Evolutionary conservation across 2,329 filamentous ascomycete genomes (phyloP).

Genomic region (Monilinia laxa): DNA sequence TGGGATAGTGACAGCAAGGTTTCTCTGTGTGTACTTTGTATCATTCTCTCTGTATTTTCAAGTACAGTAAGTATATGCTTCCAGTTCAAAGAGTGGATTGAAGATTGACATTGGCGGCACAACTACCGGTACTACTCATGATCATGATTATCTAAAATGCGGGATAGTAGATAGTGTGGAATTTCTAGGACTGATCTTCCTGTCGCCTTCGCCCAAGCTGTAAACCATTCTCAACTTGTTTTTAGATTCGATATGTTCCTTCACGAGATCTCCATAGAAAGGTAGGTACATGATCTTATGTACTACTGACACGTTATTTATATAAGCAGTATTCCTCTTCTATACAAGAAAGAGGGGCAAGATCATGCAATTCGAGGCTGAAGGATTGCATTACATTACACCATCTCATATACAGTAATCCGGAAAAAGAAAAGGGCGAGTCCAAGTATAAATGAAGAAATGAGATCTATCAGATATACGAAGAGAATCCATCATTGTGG

Average conservation of each 20-base stretch:
- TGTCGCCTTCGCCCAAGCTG: not conserved
- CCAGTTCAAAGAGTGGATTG: no score
- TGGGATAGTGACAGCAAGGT: not conserved
- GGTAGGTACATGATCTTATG: not conserved
- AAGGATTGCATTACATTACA: conserved; percentile 17
- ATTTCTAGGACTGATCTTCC: conserved; percentile 5
- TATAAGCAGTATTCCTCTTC: conserved; percentile 7
- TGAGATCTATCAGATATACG: conserved; percentile 14
- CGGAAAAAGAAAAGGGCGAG: not conserved
- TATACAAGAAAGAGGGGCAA: not conserved
- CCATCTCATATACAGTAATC: not conserved
- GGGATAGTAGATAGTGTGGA: conserved; percentile 3
- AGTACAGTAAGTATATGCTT: not conserved
- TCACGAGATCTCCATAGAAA: not conserved
- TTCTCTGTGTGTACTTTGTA: not conserved
- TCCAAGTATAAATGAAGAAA: conserved; percentile 1
- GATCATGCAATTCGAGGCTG: conserved; percentile 6
- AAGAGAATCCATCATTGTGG: not conserved
- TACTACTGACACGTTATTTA: conserved; percentile 8
- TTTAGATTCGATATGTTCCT: not conserved
- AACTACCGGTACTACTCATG: no score
- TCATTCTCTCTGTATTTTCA: not conserved
- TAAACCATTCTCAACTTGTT: conserved; percentile 10
- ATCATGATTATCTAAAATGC: not conserved
- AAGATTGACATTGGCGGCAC: no score